Percentiles rank a stretch among this genome's conserved stretches.
phyloP scores from a whole-genome alignment of 2,329 filamentous ascomycete genomes.

The Neonectria hederae region DNA sequence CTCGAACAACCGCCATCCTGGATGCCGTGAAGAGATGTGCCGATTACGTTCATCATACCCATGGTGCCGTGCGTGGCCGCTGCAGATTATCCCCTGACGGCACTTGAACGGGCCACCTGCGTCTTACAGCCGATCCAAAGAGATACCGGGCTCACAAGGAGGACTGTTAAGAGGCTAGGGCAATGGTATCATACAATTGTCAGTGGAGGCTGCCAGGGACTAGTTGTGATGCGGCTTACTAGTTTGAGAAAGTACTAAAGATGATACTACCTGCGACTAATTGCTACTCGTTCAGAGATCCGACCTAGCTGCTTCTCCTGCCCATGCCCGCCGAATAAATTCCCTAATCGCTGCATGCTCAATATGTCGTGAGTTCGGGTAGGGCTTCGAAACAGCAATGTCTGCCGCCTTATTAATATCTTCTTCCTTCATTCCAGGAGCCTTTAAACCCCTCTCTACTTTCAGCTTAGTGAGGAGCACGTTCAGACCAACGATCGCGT shows the following conservation, averaged over 20 bases:
- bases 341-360: slow-evolving; percentile 63
- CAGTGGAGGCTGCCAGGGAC: background rate
- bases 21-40: background rate
- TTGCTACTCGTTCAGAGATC: slow-evolving; percentile 5
- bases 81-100: background rate
- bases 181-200: background rate
- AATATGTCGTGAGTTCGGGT: slow-evolving; percentile 66
- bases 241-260: too few relatives aligned
- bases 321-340: slow-evolving; percentile 68
- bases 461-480: slow-evolving; percentile 61
- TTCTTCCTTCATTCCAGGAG: slow-evolving; percentile 67
- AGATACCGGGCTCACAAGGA: background rate
- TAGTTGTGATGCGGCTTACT: too few relatives aligned
- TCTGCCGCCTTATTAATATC: slow-evolving; percentile 69
- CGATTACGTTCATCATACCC: too few relatives aligned
- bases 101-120: background rate
- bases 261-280: too few relatives aligned
- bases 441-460: slow-evolving; percentile 62
- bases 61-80: too few relatives aligned
- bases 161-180: background rate
- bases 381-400: slow-evolving; percentile 66
- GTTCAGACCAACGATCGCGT: slow-evolving; percentile 67
- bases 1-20: background rate
- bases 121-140: background rate
- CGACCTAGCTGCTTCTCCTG: slow-evolving; percentile 61